Percentiles rank a stretch among this genome's conserved stretches.
phyloP scores from a whole-genome alignment of 495 filamentous ascomycete genomes.

The Penicillium lividum region DNA sequence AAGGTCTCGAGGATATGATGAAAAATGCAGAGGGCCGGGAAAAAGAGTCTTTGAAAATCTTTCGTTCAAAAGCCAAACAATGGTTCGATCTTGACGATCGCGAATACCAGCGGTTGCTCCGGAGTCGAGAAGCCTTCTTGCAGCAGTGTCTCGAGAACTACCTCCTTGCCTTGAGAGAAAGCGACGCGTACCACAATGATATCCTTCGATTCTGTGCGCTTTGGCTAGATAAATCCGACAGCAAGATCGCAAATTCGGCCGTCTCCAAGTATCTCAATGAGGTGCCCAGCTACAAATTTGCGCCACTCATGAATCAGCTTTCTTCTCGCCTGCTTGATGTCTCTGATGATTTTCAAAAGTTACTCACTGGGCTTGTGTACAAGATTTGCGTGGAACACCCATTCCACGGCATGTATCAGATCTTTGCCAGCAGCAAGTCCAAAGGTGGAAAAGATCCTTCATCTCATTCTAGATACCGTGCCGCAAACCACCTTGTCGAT shows the following conservation, averaged over 20 bases:
- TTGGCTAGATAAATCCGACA: slow-evolving; percentile 83
- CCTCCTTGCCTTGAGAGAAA: slow-evolving; percentile 77
- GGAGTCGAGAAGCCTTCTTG: slow-evolving; percentile 76
- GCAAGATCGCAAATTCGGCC: slow-evolving; percentile 70
- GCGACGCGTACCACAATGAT: slow-evolving; percentile 85
- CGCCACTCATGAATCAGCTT: slow-evolving; percentile 90
- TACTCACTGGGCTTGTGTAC: slow-evolving; percentile 70
- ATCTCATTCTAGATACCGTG: slow-evolving; percentile 67
- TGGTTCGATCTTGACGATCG: slow-evolving; percentile 89
- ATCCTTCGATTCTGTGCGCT: slow-evolving; percentile 91
- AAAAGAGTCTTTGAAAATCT: slow-evolving; percentile 46
- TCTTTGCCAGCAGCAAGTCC: slow-evolving; percentile 76
- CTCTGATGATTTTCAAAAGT: slow-evolving; percentile 66
- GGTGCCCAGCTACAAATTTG: slow-evolving; percentile 91
- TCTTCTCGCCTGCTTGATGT: slow-evolving; percentile 82
- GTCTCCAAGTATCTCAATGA: slow-evolving; percentile 66
- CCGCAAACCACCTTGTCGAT: slow-evolving; percentile 66
- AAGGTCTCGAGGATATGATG: slow-evolving; percentile 62
- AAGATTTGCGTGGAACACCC: slow-evolving; percentile 89
- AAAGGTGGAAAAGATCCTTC: slow-evolving; percentile 68
- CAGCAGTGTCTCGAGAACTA: slow-evolving; percentile 93
- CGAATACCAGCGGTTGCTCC: slow-evolving; percentile 76
- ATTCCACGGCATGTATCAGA: slow-evolving; percentile 94
- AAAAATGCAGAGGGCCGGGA: slow-evolving; percentile 50
- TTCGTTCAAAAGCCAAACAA: slow-evolving; percentile 66